Conservation (phyloP, 2,329 filamentous ascomycete genomes). For the Daldinia sp. region DNA sequence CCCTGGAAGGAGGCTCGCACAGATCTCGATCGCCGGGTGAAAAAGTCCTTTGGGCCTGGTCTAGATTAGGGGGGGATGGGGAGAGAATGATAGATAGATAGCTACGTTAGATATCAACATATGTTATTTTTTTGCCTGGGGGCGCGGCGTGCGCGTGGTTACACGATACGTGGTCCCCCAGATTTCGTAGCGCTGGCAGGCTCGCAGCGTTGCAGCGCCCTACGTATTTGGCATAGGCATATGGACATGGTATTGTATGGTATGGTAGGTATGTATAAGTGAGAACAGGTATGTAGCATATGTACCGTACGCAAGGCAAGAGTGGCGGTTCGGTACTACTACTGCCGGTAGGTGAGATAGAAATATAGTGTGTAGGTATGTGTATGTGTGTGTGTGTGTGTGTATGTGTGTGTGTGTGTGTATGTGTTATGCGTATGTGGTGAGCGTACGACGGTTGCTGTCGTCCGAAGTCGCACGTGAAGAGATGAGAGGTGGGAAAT, state of each 20-base stretch:
- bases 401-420: too few species aligned
- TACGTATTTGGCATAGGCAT: background rate
- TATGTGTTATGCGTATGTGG: too few species aligned
- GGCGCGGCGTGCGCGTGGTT: slow-evolving; percentile 15
- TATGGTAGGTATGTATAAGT: background rate
- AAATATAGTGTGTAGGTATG: too few species aligned
- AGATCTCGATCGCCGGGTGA: slow-evolving; percentile 39
- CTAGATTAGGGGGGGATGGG: background rate
- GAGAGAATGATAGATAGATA: background rate
- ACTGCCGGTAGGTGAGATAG: slow-evolving; percentile 1
- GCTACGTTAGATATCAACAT: background rate
- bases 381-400: too few species aligned
- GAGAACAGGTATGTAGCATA: too few species aligned
- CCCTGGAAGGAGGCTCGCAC: slow-evolving; percentile 25
- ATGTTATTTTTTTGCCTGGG: background rate
- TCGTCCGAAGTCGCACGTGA: slow-evolving; percentile 10
- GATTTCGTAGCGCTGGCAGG: background rate
- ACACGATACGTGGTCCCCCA: slow-evolving; percentile 24
- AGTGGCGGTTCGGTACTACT: background rate
- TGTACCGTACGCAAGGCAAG: background rate
- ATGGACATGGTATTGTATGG: background rate
- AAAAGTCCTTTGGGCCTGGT: slow-evolving; percentile 11
- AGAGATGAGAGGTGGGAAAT: slow-evolving; percentile 2
- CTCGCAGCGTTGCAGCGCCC: slow-evolving; percentile 14
- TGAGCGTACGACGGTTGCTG: background rate